Evolutionary conservation across 352 stramenopile genomes (phyloP), one percentile per base, ranked within the genome.

Genomic region (Globisporangium middletonii): DNA sequence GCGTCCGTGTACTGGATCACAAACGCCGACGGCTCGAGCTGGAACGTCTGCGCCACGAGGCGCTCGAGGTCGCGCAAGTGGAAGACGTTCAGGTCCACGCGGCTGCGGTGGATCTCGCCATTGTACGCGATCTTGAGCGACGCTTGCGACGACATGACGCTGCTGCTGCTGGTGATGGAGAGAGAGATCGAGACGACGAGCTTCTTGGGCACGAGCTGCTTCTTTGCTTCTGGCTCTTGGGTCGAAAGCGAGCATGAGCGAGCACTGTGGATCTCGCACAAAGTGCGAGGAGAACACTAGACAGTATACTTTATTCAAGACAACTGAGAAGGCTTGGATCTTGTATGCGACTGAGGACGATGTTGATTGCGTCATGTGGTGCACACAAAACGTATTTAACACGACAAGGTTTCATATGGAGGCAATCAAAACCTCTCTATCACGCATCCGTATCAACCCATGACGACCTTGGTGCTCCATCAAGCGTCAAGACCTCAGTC

Each of bases 81-180:
- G 54, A 92, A 84, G 28, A 59, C 49, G 50, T 53, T 66, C 12
- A 90, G 61, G 48, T 89, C 75, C 53, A 92, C 77, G 65, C 82
- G 75, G 35, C 69, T 76, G 64, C 82, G 79, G 70, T 92, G 82
- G 57, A 92, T 85, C 53, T 92, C 82, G 5, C 82, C 82, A 52
- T 85, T 87, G 68, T 73, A 84, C 18, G 71, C 75, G 63, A 92
- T 83, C 73, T 92, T 92, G 54, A 92, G 72, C 50, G 77, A 67
- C 19, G 72, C 72, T 54, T 79, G 67, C 54, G 72, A 69, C 43
- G 60, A 53, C 66, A 71, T 65, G 50, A 54, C 55, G 13, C 2
- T 58, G 53, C 18, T 44, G 6, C 1, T 57, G 44, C 7, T 16
- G 16, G 16, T 12, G 30, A 53, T 18, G 27, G 7, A n/a, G 27